Evolutionary conservation across 202 grass and related monocot genomes (phyloP).

Genomic region (Bolboschoenoplectus hybrid): DNA sequence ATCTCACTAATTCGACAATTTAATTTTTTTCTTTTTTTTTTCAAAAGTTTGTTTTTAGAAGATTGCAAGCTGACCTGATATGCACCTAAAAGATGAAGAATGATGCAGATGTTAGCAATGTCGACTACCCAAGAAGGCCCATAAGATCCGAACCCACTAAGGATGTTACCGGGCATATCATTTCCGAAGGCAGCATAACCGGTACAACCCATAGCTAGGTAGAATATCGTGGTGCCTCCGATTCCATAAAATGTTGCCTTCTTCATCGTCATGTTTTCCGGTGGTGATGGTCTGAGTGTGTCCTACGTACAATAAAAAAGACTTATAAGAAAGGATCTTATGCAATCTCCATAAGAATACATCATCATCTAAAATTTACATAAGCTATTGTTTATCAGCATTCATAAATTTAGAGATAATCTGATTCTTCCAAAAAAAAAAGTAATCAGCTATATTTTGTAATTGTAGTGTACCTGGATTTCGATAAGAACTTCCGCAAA

Average conservation of each 20-base stretch:
- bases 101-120: slow-evolving; percentile 50
- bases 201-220: slow-evolving; percentile 40
- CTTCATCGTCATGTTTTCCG: slow-evolving; percentile 53
- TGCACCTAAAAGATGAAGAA: slow-evolving; percentile 52
- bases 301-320: slow-evolving; percentile 48
- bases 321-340: not conserved
- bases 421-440: not conserved
- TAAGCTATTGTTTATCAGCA: not conserved
- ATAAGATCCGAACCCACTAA: slow-evolving; percentile 46
- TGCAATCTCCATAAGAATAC: not conserved
- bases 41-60: not conserved
- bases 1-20: not conserved
- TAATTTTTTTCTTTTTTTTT: not conserved
- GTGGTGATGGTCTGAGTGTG: slow-evolving; percentile 51
- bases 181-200: slow-evolving; percentile 50
- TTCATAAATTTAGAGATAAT: not conserved
- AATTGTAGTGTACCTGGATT: slow-evolving; percentile 43
- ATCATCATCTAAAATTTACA: not conserved
- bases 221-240: slow-evolving; percentile 48
- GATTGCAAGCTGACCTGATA: slow-evolving; percentile 40
- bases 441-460: slow-evolving; percentile 2
- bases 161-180: slow-evolving; percentile 46
- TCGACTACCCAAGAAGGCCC: slow-evolving; percentile 53
- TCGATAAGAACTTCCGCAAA: slow-evolving; percentile 55
- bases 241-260: slow-evolving; percentile 42